phyloP scores from a whole-genome alignment of 1,284 basidiomycete species.

The Polyporus tsugae region DNA sequence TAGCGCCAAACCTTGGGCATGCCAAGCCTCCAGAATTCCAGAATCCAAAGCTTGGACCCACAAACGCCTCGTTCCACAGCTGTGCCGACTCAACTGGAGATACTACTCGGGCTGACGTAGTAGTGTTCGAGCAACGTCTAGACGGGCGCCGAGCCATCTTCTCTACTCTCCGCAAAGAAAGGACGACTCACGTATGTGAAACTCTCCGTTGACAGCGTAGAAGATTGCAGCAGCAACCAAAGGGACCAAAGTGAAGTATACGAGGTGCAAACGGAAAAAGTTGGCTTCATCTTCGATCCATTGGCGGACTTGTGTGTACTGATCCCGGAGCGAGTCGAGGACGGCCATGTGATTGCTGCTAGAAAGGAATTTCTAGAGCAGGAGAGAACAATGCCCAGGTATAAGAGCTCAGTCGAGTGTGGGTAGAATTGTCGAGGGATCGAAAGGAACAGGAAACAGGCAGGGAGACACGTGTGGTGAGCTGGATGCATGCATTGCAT shows the following conservation, averaged over 20 bases:
- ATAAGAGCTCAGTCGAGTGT: not conserved
- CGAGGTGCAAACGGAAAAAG: slow-evolving; percentile 63
- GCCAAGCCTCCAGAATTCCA: not conserved
- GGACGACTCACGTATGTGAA: slow-evolving; percentile 44
- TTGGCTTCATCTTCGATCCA: slow-evolving; percentile 47
- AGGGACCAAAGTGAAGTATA: slow-evolving; percentile 64
- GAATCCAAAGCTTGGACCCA: not conserved
- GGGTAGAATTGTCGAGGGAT: not conserved
- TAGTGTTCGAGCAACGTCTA: not conserved
- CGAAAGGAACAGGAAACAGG: not conserved
- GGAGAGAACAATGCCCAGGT: not conserved
- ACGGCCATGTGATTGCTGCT: slow-evolving; percentile 21
- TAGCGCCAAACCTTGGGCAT: too few relatives aligned
- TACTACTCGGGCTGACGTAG: not conserved
- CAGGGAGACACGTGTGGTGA: slow-evolving; percentile 13
- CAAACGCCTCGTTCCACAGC: not conserved
- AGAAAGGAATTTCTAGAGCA: not conserved
- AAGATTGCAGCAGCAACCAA: slow-evolving; percentile 65
- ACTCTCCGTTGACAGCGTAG: slow-evolving; percentile 61
- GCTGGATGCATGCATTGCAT: too few relatives aligned
- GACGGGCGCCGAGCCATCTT: not conserved
- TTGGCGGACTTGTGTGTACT: slow-evolving; percentile 24
- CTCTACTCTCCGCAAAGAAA: too few relatives aligned
- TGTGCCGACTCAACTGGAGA: not conserved
- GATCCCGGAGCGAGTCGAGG: slow-evolving; percentile 19